Base-by-base conservation (phyloP, 306 rosid genomes). In the Glycine tomentella region DNA sequence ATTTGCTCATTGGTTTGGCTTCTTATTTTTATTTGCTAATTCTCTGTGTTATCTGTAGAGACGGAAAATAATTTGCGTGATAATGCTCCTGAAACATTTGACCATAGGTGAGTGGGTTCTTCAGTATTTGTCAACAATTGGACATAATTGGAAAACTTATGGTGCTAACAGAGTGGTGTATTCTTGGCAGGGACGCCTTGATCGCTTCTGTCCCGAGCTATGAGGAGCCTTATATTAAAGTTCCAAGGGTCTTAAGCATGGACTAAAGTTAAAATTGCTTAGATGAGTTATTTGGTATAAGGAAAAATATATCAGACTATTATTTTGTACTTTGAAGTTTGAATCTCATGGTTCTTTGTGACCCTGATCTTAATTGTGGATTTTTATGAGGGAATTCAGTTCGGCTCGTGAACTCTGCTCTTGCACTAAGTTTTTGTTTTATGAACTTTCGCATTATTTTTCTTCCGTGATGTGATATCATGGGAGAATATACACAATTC, bases 221-320 rank as follows among this genome's bases (percentile, higher is more conserved):
- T 52, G 98, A 91, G 80, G 90, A 92, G 74, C 95, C 90, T 25
- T 91, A 85, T 73, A 90, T 94, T 55, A 90, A 83, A 87, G 98
- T 94, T 84, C 98, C 97, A 2, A 90, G 76, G 86, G 95, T 91
- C 82, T 81, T 94, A 63, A 92, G 84, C 84, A 91, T 88, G 85
- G 97, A 94, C 71, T 92, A 67, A 64, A 69, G 53, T 38, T 91
- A 67, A 77, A 77, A 49, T 52, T 63, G 16, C 52, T 69, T 53
- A 59, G 76, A 33, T 69, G 72, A 81, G 80, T 80, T 80, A 16
- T 76, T 66, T 70, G 70, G 25, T 76, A 34, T 4, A n/a, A 76
- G 70, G 81, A 76, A 34, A 86, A 61, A 1, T 15, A 25, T 16
- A 49, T 36, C 40, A 9, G 16, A 38, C 42, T 48, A n/a, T 51